Conservation (phyloP, 2,329 filamentous ascomycete genomes). For the Fusarium bactridioides region DNA sequence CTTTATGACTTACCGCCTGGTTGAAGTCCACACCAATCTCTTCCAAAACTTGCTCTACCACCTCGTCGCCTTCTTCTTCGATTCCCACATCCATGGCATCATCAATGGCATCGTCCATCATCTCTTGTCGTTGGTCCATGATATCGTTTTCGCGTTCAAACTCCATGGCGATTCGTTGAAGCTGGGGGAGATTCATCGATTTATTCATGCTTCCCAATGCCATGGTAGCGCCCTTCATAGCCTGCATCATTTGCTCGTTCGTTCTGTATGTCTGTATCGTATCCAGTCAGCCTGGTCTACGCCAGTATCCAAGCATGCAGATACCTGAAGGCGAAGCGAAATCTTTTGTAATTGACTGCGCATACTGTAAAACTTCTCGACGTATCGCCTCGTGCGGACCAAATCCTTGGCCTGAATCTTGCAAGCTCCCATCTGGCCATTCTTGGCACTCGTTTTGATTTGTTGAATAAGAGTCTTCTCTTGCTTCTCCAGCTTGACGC, state of each 20-base stretch:
- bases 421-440: slow-evolving; percentile 96
- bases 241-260: slow-evolving; percentile 99
- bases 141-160: slow-evolving; percentile 99
- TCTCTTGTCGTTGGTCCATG: slow-evolving; percentile 98
- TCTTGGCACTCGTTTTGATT: slow-evolving; percentile 98
- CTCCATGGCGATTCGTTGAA: slow-evolving; percentile 98
- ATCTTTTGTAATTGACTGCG: slow-evolving; percentile 96
- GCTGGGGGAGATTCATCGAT: slow-evolving; percentile 93
- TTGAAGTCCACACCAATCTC: slow-evolving; percentile 96
- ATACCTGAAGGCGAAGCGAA: slow-evolving; percentile 88
- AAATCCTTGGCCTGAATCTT: slow-evolving; percentile 99
- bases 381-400: slow-evolving; percentile 89
- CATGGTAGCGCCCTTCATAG: slow-evolving; percentile 96
- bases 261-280: slow-evolving; percentile 83
- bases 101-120: slow-evolving; percentile 99
- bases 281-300: slow-evolving; percentile 17
- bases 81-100: slow-evolving; percentile 90
- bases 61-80: slow-evolving; percentile 95
- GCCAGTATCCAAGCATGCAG: neutral
- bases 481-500: slow-evolving; percentile 96
- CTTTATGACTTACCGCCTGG: slow-evolving; percentile 72
- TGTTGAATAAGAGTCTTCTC: slow-evolving; percentile 96
- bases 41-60: slow-evolving; percentile 94
- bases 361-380: slow-evolving; percentile 99
- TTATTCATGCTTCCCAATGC: slow-evolving; percentile 96